Evolutionary conservation across 768 basidiomycete species (phyloP), one percentile per base, ranked within the genome.

Genomic region (Boletus vinaceobasis): DNA sequence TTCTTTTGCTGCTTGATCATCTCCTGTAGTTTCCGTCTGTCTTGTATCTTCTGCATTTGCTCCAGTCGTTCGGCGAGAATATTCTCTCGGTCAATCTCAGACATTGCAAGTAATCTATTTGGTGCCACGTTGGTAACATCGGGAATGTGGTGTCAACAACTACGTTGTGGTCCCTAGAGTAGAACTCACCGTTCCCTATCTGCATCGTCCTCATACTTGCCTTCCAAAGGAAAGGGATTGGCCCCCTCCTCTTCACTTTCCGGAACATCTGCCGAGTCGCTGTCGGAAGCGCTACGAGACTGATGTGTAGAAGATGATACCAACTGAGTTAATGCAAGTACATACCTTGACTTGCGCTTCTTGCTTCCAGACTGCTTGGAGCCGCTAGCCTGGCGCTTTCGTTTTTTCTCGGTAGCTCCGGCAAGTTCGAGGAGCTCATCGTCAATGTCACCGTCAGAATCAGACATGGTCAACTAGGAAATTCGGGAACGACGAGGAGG

Each of bases 221-320:
- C 93, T 63, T 98, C 96, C 13, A 97, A 74, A 0, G 93, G 95
- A 67, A 92, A 98, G 4, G 85, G 86, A 60, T 91, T 87, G 13
- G 69, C 66, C 5, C 77, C 78, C 31, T 79, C 80, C 48, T 76
- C 78, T 61, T 89, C 88, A 56, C 83, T 86, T 62, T 89, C 87
- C 11, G 79, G 78, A 21, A 72, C 79, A 38, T 77, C 74, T 33
- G 80, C 83, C 17, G 85, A 84, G 8, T 71, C 69, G 26, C 64
- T 72, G 33, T 79, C 75, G 14, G 73, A 74, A 56, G 70, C 69
- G 45, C 76, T 79, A 58, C 46, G 39, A 49, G 57, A 51, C 39
- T 55, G 32, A 26, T 23, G 32, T 55, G 23, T 45, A 45, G 6
- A 32, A 55, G 39, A 37, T 10, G 35, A 32, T 17, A 27, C 37